Base-by-base conservation (phyloP, 331 rosid species). In the Cydonia oblonga region DNA sequence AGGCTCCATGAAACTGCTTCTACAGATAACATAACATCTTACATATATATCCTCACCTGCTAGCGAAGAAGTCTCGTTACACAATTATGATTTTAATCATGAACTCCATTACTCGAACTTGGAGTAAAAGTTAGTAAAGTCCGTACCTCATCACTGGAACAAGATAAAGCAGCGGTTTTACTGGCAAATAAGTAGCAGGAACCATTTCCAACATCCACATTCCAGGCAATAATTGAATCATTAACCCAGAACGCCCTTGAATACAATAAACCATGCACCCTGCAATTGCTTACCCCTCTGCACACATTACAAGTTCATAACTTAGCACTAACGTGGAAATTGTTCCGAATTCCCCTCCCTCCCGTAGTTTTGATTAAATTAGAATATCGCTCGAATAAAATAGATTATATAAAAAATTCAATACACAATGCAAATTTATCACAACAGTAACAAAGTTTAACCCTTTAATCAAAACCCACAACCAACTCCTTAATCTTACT, bases 1-100 rank as follows among this genome's bases (percentile, higher is more conserved):
- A 67, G 52, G 73, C 29, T 6, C 28, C 74, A 22, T 56, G 29
- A 56, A 56, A 56, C 64, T 33, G 33, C 40, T 64, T 53, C 46
- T 19, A 40, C 49, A 38, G 30, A 46, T 6, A 54, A 66, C 66
- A 11, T 1, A 44, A 16, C 52, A 22, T 59, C 29, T 30, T 88
- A 93, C 98, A 80, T 85, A 83, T 80, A 88, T 83, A 84, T 93
- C 97, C 66, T 86, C 85, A 2, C 97, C 97, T 91, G 87, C 28
- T 56, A 56, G 29, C 29, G 2, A 2, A 56, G 18, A 56, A 20
- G 69, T 0, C 64, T 51, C 35, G 75, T 76, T 74, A 72, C 58
- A 42, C 51, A 64, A 25, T 30, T 4, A 40, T 13, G 3, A 79
- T 54, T 54, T 40, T 9, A 29, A 75, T 12, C 28, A 71, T 3